Evolutionary conservation across 352 stramenopile genomes (phyloP), one percentile per base, ranked within the genome.

Genomic region (Phytopythium litorale): DNA sequence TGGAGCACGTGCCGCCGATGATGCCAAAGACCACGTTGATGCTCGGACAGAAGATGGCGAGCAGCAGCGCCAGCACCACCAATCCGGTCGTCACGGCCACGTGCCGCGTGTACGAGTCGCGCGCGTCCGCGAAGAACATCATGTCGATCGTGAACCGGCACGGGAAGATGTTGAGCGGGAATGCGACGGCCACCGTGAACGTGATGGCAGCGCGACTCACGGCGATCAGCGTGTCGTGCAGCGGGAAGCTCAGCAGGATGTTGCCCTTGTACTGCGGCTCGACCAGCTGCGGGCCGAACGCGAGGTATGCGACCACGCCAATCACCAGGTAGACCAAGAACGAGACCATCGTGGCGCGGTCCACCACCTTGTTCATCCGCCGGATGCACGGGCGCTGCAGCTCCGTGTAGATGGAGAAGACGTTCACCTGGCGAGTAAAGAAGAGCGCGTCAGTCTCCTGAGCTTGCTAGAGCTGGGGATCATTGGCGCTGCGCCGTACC

Each of bases 331-430:
- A 94, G 43, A 94, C 76, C 37, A 75, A 51, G 35, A 94, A 78
- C 56, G 83, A 92, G 37, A 91, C 76, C 32, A 85, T 63, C 12
- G 85, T 92, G 13, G 85, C 85, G 35, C 83, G 81, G 60, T 94
- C 85, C 8, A 94, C 85, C 33, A 94, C 83, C 64, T 94, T 94
- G 72, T 92, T 92, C 85, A 94, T 94, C 48, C 85, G 85, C 23
- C 85, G 85, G 60, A 94, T 92, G 67, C 84, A 92, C 49, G 85
- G 85, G 2, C 85, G 83, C 64, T 94, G 85, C 16, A 94, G 75
- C 60, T 94, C 85, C n/a, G 85, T 94, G 64, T 92, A 94, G 68
- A 94, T 94, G 19, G 85, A 94, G 52, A 94, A 94, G 18, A 94
- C 85, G 51, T 94, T 94, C 12, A 92, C 83, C 77, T 89, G 45